These are phyloP conservation scores for Euphorbia pulcherrima DNA, from an alignment of 345 rosid species.

Conservation along the genomic window DNA sequence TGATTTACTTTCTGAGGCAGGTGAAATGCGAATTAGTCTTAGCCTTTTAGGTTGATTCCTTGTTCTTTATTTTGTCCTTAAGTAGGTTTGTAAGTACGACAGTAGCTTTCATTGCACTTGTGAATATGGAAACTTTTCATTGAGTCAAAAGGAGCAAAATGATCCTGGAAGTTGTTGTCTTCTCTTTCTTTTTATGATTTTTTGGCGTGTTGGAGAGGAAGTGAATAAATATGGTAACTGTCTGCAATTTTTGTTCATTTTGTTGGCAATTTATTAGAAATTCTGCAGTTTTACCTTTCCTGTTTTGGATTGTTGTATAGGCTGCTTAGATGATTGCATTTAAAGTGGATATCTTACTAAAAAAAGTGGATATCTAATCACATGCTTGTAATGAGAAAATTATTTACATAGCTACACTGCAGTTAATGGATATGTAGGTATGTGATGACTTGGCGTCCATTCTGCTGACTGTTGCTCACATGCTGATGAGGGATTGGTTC, in stretches of 20 bases:
- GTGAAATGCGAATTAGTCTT: background rate
- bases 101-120: background rate
- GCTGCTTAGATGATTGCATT: background rate
- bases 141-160: background rate
- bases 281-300: background rate
- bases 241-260: background rate
- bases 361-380: background rate
- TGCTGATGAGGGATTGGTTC: too few relatives aligned
- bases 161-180: background rate
- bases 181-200: background rate
- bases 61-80: background rate
- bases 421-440: background rate
- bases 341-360: too few relatives aligned
- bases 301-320: background rate
- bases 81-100: background rate
- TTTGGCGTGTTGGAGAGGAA: background rate
- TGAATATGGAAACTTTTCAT: background rate
- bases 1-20: too few relatives aligned
- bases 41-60: background rate
- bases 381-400: background rate
- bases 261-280: background rate
- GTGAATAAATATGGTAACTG: too few relatives aligned
- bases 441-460: background rate
- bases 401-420: background rate
- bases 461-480: too few relatives aligned